Base-by-base conservation (phyloP, 225 moss, liverwort and hornwort species). In the Bryoerythrophyllum caledonicum region DNA sequence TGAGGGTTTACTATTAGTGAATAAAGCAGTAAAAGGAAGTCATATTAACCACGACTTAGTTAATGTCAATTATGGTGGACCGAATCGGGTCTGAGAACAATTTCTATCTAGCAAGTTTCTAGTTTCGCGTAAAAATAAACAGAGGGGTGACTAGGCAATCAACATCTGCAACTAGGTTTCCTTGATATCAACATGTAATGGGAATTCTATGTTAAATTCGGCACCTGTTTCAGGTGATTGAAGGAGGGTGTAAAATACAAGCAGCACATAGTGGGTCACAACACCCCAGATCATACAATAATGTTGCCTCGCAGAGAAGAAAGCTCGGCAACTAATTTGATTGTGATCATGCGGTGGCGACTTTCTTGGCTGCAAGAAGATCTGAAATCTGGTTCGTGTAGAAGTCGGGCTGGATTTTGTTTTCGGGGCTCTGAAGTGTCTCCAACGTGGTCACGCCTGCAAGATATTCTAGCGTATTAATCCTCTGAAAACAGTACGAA, bases 391-490 rank as follows among this genome's bases (percentile, higher is more conserved):
- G 81, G 77, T 87, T 86, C 26, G 91, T 88, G 77, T 89, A 93
- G 40, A 81, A 89, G 67, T 93, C 87, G 3, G 93, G 93, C 70
- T 89, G 89, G 48, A 93, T 82, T 8, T 30, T 30, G 66, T 91
- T 96, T 21, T 85, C 89, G 19, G 90, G 89, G 40, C 88, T 92
- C 73, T 91, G 87, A 35, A 96, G 80, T 21, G 59, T 88, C 78
- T 88, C 85, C 82, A 93, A 76, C 19, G 90, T 83, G 34, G 96
- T 96, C 66, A 96, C 96, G 76, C 96, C 96, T 96, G 90, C 75
- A 74, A 62, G 56, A 28, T 35, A 72, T 44, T 41, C 37, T 20
- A 71, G 20, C n/a, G 34, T 38, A 41, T 64, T 63, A 68, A 28
- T 12, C 65, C 63, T 63, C 53, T 24, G 48, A 11, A 20, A 63